phyloP scores from a whole-genome alignment of 257 asterid genomes.

The Cynanchum wilfordii region DNA sequence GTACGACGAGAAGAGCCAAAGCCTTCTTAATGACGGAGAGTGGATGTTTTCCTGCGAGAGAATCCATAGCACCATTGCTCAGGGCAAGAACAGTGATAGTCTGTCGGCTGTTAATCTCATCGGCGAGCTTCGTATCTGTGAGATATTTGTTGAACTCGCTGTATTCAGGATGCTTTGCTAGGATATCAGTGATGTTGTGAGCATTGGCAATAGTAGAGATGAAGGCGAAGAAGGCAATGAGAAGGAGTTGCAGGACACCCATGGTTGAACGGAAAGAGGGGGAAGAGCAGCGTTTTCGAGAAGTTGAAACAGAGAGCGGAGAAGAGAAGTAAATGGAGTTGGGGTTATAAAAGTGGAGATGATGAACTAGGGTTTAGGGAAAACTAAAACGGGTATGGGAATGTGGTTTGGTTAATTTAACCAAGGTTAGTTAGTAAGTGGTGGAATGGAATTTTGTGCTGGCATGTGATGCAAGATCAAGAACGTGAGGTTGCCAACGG shows the following conservation, averaged over 20 bases:
- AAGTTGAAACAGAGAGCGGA: background rate
- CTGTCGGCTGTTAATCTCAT: constrained; percentile 86
- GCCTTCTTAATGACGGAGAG: constrained; percentile 55
- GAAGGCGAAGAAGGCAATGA: constrained; percentile 31
- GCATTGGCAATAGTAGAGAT: constrained; percentile 31
- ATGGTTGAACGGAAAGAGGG: constrained; percentile 21
- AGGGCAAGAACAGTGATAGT: constrained; percentile 78
- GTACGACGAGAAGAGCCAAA: constrained; percentile 73
- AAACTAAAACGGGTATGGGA: background rate
- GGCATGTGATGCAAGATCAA: background rate
- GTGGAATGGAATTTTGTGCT: constrained; percentile 1
- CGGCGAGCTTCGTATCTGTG: constrained; percentile 82
- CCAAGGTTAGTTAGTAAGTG: constrained; percentile 2
- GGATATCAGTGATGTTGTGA: constrained; percentile 69
- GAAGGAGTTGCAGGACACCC: constrained; percentile 32
- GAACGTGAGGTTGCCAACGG: constrained; percentile 2
- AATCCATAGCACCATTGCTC: constrained; percentile 62
- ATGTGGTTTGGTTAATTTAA: constrained; percentile 4
- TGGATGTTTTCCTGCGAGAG: constrained; percentile 58
- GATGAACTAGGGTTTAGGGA: background rate
- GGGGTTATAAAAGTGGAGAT: background rate
- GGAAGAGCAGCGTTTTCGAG: too few relatives aligned
- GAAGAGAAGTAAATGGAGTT: background rate
- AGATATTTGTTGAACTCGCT: constrained; percentile 61
- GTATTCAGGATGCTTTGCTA: constrained; percentile 64